These are phyloP conservation scores for Draba incana DNA, from an alignment of 345 rosid species.

Conservation along the genomic window DNA sequence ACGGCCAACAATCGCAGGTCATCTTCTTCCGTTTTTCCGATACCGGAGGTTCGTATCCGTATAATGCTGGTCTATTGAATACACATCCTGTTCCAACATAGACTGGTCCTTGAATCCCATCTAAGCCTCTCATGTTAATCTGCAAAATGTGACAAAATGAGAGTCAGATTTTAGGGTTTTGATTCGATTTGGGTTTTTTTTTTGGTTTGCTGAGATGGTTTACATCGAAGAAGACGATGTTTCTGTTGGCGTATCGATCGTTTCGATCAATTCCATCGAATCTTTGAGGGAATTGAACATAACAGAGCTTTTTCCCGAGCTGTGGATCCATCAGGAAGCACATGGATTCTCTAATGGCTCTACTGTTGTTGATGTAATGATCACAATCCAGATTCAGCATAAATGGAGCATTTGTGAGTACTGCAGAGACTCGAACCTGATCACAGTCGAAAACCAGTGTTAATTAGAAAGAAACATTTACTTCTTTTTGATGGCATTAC, in stretches of 20 bases:
- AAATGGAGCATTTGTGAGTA: constrained; percentile 93
- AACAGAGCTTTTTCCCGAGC: constrained; percentile 94
- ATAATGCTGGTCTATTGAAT: constrained; percentile 90
- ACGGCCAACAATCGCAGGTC: constrained; percentile 99
- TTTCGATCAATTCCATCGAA: constrained; percentile 95
- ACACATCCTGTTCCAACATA: constrained; percentile 98
- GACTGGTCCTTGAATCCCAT: constrained; percentile 95
- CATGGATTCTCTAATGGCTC: constrained; percentile 91
- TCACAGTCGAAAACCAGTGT: neutral
- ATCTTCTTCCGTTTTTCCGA: constrained; percentile 87
- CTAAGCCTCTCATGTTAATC: constrained; percentile 95
- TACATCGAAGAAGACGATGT: constrained; percentile 92
- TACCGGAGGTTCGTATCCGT: constrained; percentile 91
- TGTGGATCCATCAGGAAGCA: constrained; percentile 98
- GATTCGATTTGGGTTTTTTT: neutral
- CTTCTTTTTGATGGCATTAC: neutral
- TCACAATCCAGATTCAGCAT: constrained; percentile 94
- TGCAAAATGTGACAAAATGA: constrained; percentile 24
- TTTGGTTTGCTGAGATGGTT: constrained; percentile 33
- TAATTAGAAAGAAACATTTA: neutral
- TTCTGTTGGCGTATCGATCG: constrained; percentile 94
- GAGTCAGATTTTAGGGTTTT: neutral
- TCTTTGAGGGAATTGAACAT: constrained; percentile 95
- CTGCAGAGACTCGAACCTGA: constrained; percentile 95
- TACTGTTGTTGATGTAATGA: constrained; percentile 92